Base-by-base conservation (phyloP, 495 filamentous ascomycete species). In the Penicillium herquei region DNA sequence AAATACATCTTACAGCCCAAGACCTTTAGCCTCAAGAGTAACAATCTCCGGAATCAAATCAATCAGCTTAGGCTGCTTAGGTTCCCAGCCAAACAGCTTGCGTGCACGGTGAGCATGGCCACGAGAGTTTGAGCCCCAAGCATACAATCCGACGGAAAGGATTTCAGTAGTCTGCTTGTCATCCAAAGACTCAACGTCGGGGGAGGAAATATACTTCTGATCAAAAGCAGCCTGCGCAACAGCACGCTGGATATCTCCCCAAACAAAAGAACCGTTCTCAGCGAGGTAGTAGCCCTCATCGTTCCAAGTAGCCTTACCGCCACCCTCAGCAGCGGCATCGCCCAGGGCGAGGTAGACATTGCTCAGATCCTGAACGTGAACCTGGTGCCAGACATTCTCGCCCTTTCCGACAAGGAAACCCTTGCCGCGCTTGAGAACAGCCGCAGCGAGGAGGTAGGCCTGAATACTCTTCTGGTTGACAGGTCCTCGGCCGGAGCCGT, bases 251-350 rank as follows among this genome's bases (percentile, higher is more conserved):
- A 92, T 68, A 44, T 90, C 81, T 33, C 83, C 84, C 89, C 88
- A 94, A 31, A 79, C 77, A 63, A 89, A 86, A 46, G 83, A 70
- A 5, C 84, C 88, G 59, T 85, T 87, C 68, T 90, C 86, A 35
- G 81, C 78, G 55, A 92, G 81, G 68, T 88, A 93, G 67, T 94
- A 92, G 2, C 82, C 89, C 59, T 87, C 77, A 8, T 78, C 71
- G 7, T 85, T 87, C 84, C 89, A 96, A 12, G 88, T 84, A 37
- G 88, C 87, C 18, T 81, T 74, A 7, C 78, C 78, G 9, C 81
- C 84, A 13, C 79, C 80, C 7, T 62, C 65, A 1, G 80, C 71
- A 6, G 87, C 88, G 6, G 86, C 86, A 49, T 89, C 87, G 8
- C 85, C 84, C 33, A 92, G 75, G 6, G 75, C 68, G 4, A 87